Evolutionary conservation across 2,329 filamentous ascomycete genomes (phyloP).

Genomic region (Ascochyta koolunga): DNA sequence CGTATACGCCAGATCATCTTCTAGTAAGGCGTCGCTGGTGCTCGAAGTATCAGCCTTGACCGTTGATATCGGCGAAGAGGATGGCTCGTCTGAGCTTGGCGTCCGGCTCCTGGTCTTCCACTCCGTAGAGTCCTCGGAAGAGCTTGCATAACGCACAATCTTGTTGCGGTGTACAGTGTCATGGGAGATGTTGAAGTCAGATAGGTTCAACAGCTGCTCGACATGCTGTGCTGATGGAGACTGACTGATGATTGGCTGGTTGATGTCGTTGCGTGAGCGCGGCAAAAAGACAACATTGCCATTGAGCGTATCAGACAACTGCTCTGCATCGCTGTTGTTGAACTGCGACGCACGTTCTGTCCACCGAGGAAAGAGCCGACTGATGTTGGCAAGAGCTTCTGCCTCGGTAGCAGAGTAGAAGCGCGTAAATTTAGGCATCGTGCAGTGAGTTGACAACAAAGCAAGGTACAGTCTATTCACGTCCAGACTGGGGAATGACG

Average conservation of each 20-base stretch:
- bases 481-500: not conserved
- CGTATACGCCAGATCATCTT: not conserved
- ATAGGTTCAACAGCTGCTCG: not conserved
- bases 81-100: conserved; percentile 10
- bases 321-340: not conserved
- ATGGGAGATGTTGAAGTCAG: not conserved
- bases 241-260: not conserved
- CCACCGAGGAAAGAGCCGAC: not conserved
- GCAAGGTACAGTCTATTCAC: not conserved
- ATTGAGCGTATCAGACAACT: not conserved
- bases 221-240: not conserved
- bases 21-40: not conserved
- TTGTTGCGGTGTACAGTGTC: conserved; percentile 1
- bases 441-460: not conserved
- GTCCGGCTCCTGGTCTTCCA: conserved; percentile 11
- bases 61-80: not conserved
- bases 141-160: not conserved
- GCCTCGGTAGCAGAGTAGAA: conserved; percentile 8
- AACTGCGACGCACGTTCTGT: not conserved
- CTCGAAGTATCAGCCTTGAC: not conserved
- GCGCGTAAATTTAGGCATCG: conserved; percentile 4
- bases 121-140: not conserved
- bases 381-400: not conserved
- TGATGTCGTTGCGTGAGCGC: conserved; percentile 1
- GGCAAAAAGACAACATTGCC: not conserved